Percentiles rank a stretch among this genome's conserved stretches.
phyloP scores from a whole-genome alignment of 2,329 filamentous ascomycete species.

The Cordyceps cateniannulata region DNA sequence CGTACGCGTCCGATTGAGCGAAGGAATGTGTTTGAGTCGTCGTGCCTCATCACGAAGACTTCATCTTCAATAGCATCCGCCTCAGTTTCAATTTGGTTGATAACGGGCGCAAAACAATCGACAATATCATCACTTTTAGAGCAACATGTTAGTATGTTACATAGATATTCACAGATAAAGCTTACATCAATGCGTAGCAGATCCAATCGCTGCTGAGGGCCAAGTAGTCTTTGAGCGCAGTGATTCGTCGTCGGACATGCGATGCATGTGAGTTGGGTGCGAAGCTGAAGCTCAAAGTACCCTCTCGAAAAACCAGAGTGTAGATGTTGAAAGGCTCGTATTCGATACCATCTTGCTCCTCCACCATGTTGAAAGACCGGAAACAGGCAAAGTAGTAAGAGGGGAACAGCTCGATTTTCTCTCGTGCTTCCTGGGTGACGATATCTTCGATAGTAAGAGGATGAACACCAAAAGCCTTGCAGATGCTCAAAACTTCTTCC shows the following conservation, averaged over 20 bases:
- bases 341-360: constrained; percentile 73
- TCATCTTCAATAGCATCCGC: constrained; percentile 93
- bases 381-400: constrained; percentile 99
- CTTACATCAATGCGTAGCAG: constrained; percentile 93
- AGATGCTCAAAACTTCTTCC: constrained; percentile 81
- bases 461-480: constrained; percentile 92
- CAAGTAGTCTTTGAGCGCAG: constrained; percentile 89
- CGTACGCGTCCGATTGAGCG: constrained; percentile 83
- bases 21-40: constrained; percentile 83
- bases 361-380: constrained; percentile 77
- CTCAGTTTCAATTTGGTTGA: constrained; percentile 78
- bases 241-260: constrained; percentile 86
- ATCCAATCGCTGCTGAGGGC: constrained; percentile 96
- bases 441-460: constrained; percentile 96
- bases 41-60: constrained; percentile 84
- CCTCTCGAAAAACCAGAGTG: constrained; percentile 92
- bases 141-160: constrained; percentile 20
- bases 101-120: constrained; percentile 86
- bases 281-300: constrained; percentile 92
- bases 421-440: constrained; percentile 85
- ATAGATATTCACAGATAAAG: constrained; percentile 13
- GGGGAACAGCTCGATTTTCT: constrained; percentile 97
- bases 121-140: constrained; percentile 80
- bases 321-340: constrained; percentile 96
- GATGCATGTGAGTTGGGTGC: constrained; percentile 78